A percentile compares a stretch with the other conserved stretches of the same genome.
phyloP scores from a whole-genome alignment of 2,329 filamentous ascomycete genomes.

The Ustilaginoidea virens region DNA sequence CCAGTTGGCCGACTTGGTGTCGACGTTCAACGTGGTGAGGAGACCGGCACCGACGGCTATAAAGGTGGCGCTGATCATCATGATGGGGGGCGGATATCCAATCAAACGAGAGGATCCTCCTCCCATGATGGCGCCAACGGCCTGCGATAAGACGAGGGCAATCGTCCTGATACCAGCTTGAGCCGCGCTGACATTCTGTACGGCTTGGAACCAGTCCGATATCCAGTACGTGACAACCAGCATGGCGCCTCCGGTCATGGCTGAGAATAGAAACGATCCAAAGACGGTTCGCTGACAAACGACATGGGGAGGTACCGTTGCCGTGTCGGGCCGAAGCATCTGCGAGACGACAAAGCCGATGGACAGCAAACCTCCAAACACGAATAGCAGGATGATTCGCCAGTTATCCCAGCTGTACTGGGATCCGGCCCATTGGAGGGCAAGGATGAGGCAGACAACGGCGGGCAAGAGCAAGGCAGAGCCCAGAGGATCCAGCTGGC shows the following conservation, averaged over 20 bases:
- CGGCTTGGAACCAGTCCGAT: constrained; percentile 21
- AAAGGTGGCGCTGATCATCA: constrained; percentile 15
- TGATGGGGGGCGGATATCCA: constrained; percentile 20
- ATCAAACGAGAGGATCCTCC: constrained; percentile 13
- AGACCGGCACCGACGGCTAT: constrained; percentile 19
- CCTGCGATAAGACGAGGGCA: constrained; percentile 15
- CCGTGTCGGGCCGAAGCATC: constrained; percentile 14
- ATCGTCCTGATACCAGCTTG: constrained; percentile 18
- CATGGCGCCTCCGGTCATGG: too few species aligned
- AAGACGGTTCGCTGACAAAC: too few species aligned
- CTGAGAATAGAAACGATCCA: too few species aligned
- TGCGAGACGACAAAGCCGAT: constrained; percentile 17
- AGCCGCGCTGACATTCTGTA: constrained; percentile 15
- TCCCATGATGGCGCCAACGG: constrained; percentile 11
- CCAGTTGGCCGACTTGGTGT: constrained; percentile 19
- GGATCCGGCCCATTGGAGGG: constrained; percentile 27
- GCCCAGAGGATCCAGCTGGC: constrained; percentile 14
- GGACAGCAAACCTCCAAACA: constrained; percentile 3
- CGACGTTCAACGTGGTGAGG: constrained; percentile 15
- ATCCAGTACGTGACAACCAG: too few species aligned
- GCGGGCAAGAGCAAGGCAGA: background rate
- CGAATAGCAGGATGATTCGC: constrained; percentile 26
- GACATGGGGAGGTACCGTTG: too few species aligned
- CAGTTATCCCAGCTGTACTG: constrained; percentile 26
- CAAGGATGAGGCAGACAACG: constrained; percentile 15